phyloP scores from a whole-genome alignment of 805 yeast genomes.

The Starmerella tilneyi region DNA sequence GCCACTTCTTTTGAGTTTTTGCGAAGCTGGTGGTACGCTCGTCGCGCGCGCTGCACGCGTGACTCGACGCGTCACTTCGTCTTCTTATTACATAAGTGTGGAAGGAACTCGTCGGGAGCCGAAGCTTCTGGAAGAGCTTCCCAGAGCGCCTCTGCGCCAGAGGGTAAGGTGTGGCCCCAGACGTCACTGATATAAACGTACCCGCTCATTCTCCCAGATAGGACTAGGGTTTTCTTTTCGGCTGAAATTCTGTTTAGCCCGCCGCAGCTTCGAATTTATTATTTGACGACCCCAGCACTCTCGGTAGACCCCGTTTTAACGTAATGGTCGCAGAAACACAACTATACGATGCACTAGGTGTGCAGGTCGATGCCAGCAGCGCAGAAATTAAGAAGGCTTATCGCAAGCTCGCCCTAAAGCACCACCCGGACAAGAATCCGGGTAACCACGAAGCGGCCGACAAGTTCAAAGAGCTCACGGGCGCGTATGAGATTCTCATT shows the following conservation, averaged over 20 bases:
- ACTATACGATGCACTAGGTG: slow-evolving; percentile 53
- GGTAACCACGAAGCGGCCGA: slow-evolving; percentile 71
- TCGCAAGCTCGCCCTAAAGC: slow-evolving; percentile 57
- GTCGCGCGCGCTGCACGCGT: too few species aligned
- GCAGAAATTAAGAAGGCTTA: slow-evolving; percentile 63
- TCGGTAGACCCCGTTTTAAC: too few species aligned
- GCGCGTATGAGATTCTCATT: slow-evolving; percentile 74
- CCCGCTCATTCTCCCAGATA: slow-evolving; percentile 1
- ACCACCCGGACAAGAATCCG: slow-evolving; percentile 76
- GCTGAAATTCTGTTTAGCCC: not conserved
- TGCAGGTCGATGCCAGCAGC: slow-evolving; percentile 41
- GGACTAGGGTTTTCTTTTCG: slow-evolving; percentile 1
- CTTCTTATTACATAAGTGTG: too few species aligned
- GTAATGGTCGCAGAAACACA: slow-evolving; percentile 57
- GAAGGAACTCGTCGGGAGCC: not conserved
- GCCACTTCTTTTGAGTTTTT: too few species aligned
- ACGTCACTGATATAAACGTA: slow-evolving; percentile 7
- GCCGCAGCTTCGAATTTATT: not conserved
- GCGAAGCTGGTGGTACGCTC: too few species aligned
- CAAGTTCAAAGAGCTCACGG: slow-evolving; percentile 81
- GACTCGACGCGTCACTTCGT: too few species aligned
- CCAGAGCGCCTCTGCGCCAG: not conserved
- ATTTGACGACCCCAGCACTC: slow-evolving; percentile 1
- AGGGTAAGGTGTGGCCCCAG: slow-evolving; percentile 7
- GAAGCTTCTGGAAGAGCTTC: not conserved